Conservation (phyloP, 805 yeast genomes). For the Ogataea ramenticola region DNA sequence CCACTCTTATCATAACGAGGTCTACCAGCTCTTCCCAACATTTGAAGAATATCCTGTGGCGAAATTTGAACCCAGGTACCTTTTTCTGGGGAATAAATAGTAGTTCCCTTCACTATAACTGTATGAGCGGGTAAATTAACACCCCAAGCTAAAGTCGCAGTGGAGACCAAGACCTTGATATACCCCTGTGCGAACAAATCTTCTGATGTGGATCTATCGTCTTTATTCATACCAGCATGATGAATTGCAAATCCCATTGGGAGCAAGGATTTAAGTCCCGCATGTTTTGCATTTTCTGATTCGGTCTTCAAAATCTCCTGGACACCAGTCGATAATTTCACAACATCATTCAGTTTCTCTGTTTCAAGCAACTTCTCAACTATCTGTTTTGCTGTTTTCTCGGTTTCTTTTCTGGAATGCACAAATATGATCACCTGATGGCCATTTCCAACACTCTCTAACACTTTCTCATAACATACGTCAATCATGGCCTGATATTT, state of each 20-base stretch:
- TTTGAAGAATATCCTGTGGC: slow-evolving; percentile 91
- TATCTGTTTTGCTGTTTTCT: slow-evolving; percentile 71
- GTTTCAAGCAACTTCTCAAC: slow-evolving; percentile 53
- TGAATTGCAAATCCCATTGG: slow-evolving; percentile 80
- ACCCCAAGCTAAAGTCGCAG: slow-evolving; percentile 97
- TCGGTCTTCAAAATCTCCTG: slow-evolving; percentile 59
- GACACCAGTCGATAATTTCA: slow-evolving; percentile 49
- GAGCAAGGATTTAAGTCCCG: slow-evolving; percentile 49
- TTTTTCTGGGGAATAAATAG: slow-evolving; percentile 82
- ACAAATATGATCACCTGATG: slow-evolving; percentile 87
- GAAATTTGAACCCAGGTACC: slow-evolving; percentile 89
- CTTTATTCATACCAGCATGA: slow-evolving; percentile 79
- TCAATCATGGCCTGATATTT: slow-evolving; percentile 79
- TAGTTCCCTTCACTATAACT: slow-evolving; percentile 89
- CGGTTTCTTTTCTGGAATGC: slow-evolving; percentile 90
- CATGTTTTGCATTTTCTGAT: slow-evolving; percentile 45
- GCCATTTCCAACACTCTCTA: slow-evolving; percentile 52
- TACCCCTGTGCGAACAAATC: slow-evolving; percentile 86
- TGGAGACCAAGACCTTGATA: slow-evolving; percentile 75
- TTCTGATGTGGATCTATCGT: slow-evolving; percentile 72
- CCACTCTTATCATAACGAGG: slow-evolving; percentile 91
- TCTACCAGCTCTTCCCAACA: slow-evolving; percentile 98
- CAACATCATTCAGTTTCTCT: slow-evolving; percentile 35
- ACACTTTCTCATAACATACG: slow-evolving; percentile 76
- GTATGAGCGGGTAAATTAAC: slow-evolving; percentile 94